Conservation (phyloP, 208 protist genomes). For the Chromosphaera perkinsii region DNA sequence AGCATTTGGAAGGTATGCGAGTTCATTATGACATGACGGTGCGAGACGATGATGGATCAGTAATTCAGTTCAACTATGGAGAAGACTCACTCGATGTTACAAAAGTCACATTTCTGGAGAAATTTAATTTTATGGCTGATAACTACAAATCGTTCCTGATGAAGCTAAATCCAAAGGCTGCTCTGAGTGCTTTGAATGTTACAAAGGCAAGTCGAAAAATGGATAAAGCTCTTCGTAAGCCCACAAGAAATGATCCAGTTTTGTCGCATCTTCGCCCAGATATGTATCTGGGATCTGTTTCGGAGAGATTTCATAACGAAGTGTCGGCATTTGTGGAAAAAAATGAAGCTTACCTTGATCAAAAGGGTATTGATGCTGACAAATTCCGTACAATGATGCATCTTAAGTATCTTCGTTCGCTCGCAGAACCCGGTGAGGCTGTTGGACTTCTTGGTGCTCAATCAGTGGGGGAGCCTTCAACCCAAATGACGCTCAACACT, state of each 20-base stretch:
- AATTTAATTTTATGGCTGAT: slow-evolving; percentile 74
- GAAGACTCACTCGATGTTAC: slow-evolving; percentile 93
- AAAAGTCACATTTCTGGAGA: slow-evolving; percentile 77
- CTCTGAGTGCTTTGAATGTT: neutral
- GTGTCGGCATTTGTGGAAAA: slow-evolving; percentile 44
- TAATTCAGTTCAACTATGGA: slow-evolving; percentile 78
- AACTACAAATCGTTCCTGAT: slow-evolving; percentile 41
- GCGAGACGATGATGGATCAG: slow-evolving; percentile 79
- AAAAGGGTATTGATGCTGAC: neutral
- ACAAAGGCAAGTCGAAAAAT: slow-evolving; percentile 7
- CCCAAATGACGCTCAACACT: slow-evolving; percentile 99
- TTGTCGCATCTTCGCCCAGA: slow-evolving; percentile 25
- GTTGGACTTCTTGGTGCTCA: slow-evolving; percentile 94
- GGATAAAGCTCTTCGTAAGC: neutral
- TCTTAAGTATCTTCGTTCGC: slow-evolving; percentile 50
- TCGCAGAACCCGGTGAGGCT: slow-evolving; percentile 77
- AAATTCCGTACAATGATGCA: slow-evolving; percentile 34
- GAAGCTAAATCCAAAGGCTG: slow-evolving; percentile 12
- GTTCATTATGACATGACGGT: slow-evolving; percentile 90
- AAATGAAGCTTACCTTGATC: slow-evolving; percentile 6
- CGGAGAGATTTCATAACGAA: slow-evolving; percentile 39
- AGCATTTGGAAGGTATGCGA: slow-evolving; percentile 60
- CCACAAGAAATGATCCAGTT: slow-evolving; percentile 26
- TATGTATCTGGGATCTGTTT: slow-evolving; percentile 41
- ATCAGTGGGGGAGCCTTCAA: slow-evolving; percentile 97